Evolutionary conservation across 768 basidiomycete genomes (phyloP).

Genomic region (Dacryopinax primogenitus): DNA sequence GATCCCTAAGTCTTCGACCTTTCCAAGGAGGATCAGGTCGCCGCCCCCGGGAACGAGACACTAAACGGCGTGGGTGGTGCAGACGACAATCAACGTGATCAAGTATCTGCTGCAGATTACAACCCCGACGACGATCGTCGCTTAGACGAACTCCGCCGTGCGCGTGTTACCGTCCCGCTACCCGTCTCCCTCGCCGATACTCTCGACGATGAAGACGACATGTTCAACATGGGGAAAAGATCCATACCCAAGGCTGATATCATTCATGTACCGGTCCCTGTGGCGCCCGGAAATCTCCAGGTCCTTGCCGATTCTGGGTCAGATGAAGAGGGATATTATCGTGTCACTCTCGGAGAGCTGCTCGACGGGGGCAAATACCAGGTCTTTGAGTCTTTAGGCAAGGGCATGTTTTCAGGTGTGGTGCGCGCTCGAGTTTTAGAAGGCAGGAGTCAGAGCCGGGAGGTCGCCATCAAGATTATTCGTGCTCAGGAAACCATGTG

Average conservation of each 20-base stretch:
- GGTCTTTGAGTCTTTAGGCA: constrained; percentile 87
- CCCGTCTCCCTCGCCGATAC: constrained; percentile 11
- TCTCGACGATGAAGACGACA: constrained; percentile 56
- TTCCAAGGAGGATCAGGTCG: constrained; percentile 49
- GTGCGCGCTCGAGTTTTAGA: constrained; percentile 75
- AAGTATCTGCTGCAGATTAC: constrained; percentile 87
- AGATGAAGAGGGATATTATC: constrained; percentile 92
- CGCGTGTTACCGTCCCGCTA: constrained; percentile 29
- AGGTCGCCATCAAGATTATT: constrained; percentile 97
- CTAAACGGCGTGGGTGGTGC: constrained; percentile 28
- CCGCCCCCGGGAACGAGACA: constrained; percentile 35
- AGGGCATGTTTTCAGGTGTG: constrained; percentile 98
- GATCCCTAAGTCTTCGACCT: constrained; percentile 43
- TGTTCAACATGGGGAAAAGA: constrained; percentile 75
- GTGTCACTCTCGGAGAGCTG: constrained; percentile 84
- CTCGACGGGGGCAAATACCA: constrained; percentile 87
- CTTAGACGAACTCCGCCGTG: constrained; percentile 67
- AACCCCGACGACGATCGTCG: constrained; percentile 71
- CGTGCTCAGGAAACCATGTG: constrained; percentile 94
- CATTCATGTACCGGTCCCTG: constrained; percentile 19
- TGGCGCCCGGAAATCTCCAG: constrained; percentile 52
- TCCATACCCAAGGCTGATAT: constrained; percentile 21
- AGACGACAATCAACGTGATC: constrained; percentile 35
- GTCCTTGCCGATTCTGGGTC: constrained; percentile 81
- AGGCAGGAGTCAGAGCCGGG: constrained; percentile 40